Evolutionary conservation across 176 grass and related monocot species (phyloP), one percentile per base, ranked within the genome.

Genomic region (Juncus effusus): DNA sequence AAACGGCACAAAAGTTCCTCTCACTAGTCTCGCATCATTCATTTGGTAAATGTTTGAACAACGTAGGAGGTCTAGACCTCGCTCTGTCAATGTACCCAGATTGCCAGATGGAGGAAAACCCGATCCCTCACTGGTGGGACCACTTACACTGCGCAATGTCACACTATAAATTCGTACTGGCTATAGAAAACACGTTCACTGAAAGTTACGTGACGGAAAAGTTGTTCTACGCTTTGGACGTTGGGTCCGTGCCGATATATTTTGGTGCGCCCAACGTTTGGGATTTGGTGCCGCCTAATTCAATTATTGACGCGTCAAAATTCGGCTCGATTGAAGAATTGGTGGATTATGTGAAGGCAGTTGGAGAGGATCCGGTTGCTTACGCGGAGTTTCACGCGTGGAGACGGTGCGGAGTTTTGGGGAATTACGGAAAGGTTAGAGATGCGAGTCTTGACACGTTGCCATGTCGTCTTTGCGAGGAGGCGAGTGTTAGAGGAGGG

Each of bases 91-190:
- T 87, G n/a, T 87, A 82, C 54, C 84, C 84, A 0, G 64, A 87
- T 38, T 87, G 84, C 65, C 39, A 45, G 5, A 78, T 78, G 56
- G 49, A 2, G 44, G 79, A 50, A 11, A 60, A 75, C 8, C 60
- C 59, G 3, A 56, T 56, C 60, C 70, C 76, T 2, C 79, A 82
- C 14, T 87, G 84, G 79, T 87, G 84, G 84, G 70, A 87, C 11
- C 79, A 87, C 59, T 79, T 87, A 12, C 84, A 87, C 53, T 87
- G 84, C 35, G 75, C 79, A 7, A 87, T 87, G 84, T 82, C 84
- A 1, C 84, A 87, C 71, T 87, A 87, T 70, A 87, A 87, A 54
- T 87, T 82, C 13, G 84, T 87, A 3, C 54, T 87, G 41, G 79
- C 84, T 37, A 87, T 87, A 12, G 79, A 87, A 64, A 87, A 87